Conservation (phyloP, 2,329 filamentous ascomycete genomes). For the Fusarium sp. region DNA sequence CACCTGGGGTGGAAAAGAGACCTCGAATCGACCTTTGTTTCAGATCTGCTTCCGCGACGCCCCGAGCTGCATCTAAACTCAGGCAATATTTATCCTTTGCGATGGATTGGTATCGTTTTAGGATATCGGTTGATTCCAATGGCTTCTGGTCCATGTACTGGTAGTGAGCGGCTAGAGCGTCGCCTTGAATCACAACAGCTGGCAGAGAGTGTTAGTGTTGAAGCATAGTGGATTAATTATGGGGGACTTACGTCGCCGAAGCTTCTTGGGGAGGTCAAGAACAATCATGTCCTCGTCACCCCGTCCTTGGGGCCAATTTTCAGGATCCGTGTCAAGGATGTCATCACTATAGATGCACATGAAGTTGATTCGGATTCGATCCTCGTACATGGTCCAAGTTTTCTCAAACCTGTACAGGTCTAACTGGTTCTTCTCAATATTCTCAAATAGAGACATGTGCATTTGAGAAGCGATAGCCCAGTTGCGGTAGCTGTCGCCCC, state of each 20-base stretch:
- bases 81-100: constrained; percentile 24
- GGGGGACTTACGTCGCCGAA: constrained; percentile 24
- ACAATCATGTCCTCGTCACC: constrained; percentile 24
- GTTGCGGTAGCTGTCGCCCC: constrained; percentile 23
- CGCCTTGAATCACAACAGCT: constrained; percentile 28
- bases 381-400: constrained; percentile 25
- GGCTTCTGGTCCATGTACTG: constrained; percentile 24
- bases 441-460: constrained; percentile 35
- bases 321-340: constrained; percentile 16
- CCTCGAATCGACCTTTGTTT: not conserved
- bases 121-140: constrained; percentile 12
- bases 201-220: not conserved
- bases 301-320: not conserved
- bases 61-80: not conserved
- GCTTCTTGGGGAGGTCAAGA: constrained; percentile 17
- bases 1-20: not conserved
- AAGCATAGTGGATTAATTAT: rapidly evolving
- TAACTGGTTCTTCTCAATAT: constrained; percentile 27
- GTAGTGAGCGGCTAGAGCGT: constrained; percentile 27
- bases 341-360: constrained; percentile 33
- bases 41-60: not conserved
- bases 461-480: constrained; percentile 34
- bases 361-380: constrained; percentile 34
- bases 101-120: constrained; percentile 26
- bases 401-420: constrained; percentile 31